Percentiles rank a stretch among this genome's conserved stretches.
These are phyloP conservation scores for Colletotrichum cordylinicola DNA, from an alignment of 2,329 filamentous ascomycete species.

Conservation along the genomic window DNA sequence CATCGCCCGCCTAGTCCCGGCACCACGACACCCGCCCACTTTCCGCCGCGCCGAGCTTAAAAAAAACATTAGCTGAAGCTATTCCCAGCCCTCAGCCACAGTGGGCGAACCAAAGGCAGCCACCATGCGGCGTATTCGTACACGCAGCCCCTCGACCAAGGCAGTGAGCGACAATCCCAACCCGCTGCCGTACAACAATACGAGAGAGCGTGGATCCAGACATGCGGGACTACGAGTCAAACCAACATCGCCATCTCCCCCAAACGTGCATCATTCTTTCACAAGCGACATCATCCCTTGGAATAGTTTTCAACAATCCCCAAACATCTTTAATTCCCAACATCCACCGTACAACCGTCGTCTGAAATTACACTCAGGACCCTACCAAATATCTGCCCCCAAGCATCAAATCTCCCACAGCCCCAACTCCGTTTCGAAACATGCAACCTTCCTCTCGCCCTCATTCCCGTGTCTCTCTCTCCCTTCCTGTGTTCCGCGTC, in stretches of 20 bases:
- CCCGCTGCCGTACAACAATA: not conserved
- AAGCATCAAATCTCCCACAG: not conserved
- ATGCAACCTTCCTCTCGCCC: not conserved
- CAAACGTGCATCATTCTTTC: not conserved
- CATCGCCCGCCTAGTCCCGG: not conserved
- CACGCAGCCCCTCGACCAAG: not conserved
- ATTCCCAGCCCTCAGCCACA: slow-evolving; percentile 12
- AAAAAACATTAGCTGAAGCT: slow-evolving; percentile 5
- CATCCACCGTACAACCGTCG: not conserved
- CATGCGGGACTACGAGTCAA: not conserved
- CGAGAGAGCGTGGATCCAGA: not conserved
- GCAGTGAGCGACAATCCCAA: not conserved
- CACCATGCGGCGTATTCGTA: not conserved
- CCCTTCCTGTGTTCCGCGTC: not conserved
- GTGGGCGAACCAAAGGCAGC: not conserved
- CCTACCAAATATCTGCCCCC: not conserved
- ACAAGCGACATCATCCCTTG: not conserved
- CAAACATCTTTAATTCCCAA: not conserved
- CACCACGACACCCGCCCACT: not conserved
- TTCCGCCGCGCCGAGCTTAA: not conserved
- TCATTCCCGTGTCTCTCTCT: not conserved
- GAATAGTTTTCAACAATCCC: not conserved
- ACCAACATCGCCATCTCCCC: not conserved
- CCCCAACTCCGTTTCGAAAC: slow-evolving; percentile 4
- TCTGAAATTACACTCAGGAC: not conserved